These are phyloP conservation scores for Lumnitzera racemosa DNA, from an alignment of 345 rosid species.

Conservation along the genomic window DNA sequence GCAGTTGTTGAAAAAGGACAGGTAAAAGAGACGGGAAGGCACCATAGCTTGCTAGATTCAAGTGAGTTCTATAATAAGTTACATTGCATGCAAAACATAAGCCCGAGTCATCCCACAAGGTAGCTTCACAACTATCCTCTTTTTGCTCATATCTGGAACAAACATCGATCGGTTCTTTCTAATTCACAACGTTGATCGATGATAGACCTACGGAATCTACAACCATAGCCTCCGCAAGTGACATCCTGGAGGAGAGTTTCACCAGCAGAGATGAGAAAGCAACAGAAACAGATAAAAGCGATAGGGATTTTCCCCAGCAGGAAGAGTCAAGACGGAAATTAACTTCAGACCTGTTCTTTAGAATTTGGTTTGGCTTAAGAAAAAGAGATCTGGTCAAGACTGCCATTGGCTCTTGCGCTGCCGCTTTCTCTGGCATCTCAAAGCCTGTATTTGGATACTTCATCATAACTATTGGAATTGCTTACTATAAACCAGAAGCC, in stretches of 20 bases:
- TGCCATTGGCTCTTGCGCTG: conserved; percentile 42
- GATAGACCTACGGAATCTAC: conserved; percentile 15
- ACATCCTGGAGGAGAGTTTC: conserved; percentile 5
- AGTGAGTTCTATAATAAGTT: conserved; percentile 31
- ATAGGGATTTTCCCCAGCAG: conserved; percentile 11
- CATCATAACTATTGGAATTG: conserved; percentile 51
- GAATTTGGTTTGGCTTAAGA: conserved; percentile 48
- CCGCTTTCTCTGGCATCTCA: conserved; percentile 60
- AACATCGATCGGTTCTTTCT: conserved; percentile 4
- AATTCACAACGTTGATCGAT: conserved; percentile 2
- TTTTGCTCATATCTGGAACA: background rate
- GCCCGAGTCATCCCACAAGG: conserved; percentile 24
- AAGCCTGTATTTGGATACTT: conserved; percentile 57
- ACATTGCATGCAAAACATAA: conserved; percentile 40
- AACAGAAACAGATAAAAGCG: conserved; percentile 2
- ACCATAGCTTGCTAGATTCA: conserved; percentile 37
- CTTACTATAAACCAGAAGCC: conserved; percentile 32
- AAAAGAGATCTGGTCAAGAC: conserved; percentile 28
- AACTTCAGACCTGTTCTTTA: conserved; percentile 30
- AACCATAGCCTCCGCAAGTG: conserved; percentile 11
- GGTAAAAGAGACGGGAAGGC: conserved; percentile 50
- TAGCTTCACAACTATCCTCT: conserved; percentile 10
- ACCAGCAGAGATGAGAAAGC: conserved; percentile 11
- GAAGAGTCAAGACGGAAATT: conserved; percentile 9
- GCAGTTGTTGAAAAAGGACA: conserved; percentile 50